Percentiles rank a stretch among this genome's conserved stretches.
Evolutionary conservation across 1,139 yeast species (phyloP).

Genomic region (Debaryomyces coudertii): DNA sequence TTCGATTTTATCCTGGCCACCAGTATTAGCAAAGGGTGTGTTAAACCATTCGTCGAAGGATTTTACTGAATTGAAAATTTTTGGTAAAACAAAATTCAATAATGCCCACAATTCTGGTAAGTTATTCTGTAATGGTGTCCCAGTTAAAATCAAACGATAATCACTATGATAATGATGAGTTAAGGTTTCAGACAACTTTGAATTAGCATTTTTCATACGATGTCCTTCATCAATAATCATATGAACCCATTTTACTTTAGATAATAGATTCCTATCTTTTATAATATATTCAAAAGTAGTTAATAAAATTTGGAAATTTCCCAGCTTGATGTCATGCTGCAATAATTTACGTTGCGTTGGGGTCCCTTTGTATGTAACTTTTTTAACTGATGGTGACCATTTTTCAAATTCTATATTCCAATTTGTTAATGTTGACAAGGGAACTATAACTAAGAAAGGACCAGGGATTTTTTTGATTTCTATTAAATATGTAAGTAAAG

Average conservation of each 20-base stretch:
- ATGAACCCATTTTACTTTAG: constrained; percentile 77
- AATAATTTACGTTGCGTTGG: constrained; percentile 69
- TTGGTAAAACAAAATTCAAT: constrained; percentile 75
- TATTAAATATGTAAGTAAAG: constrained; percentile 86
- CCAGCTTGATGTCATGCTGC: constrained; percentile 62
- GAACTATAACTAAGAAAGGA: constrained; percentile 80
- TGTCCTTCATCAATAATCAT: constrained; percentile 93
- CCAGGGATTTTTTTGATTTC: constrained; percentile 75
- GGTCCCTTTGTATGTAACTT: constrained; percentile 74
- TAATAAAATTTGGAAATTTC: constrained; percentile 74
- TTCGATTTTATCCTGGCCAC: constrained; percentile 78
- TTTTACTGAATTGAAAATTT: constrained; percentile 79
- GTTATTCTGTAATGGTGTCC: constrained; percentile 85
- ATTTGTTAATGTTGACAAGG: constrained; percentile 79
- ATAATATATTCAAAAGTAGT: constrained; percentile 83
- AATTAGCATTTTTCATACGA: constrained; percentile 79
- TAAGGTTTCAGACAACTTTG: constrained; percentile 71
- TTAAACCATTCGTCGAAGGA: constrained; percentile 91
- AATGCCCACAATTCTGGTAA: constrained; percentile 86
- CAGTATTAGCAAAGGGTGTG: constrained; percentile 82
- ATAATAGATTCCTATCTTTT: constrained; percentile 67
- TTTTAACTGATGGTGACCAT: constrained; percentile 79
- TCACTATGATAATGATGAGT: constrained; percentile 74
- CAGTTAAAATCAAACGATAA: constrained; percentile 78
- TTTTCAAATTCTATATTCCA: constrained; percentile 86